Evolutionary conservation across 106 monocot genomes (phyloP).

Genomic region (Dioscorea zingiberensis): DNA sequence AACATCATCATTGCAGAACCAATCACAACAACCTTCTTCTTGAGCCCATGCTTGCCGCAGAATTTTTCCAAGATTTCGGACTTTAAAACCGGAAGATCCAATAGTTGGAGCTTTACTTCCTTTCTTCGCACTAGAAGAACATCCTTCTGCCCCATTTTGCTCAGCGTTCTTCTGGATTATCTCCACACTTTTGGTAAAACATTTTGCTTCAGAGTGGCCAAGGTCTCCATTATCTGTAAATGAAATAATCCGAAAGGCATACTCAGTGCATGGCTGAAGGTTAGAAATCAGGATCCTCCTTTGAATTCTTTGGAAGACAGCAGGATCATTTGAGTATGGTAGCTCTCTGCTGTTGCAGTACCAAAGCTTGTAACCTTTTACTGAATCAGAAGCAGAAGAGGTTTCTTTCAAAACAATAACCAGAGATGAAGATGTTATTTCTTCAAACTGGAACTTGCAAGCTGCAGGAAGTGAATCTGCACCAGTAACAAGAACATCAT

Average conservation of each 20-base stretch:
- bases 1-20: constrained; percentile 36
- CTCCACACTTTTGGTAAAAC: constrained; percentile 85
- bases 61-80: constrained; percentile 74
- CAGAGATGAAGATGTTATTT: constrained; percentile 40
- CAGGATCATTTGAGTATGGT: constrained; percentile 43
- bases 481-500: not conserved
- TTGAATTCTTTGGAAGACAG: constrained; percentile 53
- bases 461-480: constrained; percentile 67
- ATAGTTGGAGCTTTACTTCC: constrained; percentile 19
- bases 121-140: constrained; percentile 39
- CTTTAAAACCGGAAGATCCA: constrained; percentile 70
- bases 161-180: constrained; percentile 43
- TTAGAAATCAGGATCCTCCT: constrained; percentile 72
- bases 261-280: constrained; percentile 90
- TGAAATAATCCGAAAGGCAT: constrained; percentile 80
- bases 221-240: constrained; percentile 75
- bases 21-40: constrained; percentile 63
- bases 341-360: constrained; percentile 61
- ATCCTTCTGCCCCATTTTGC: constrained; percentile 23
- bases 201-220: constrained; percentile 86
- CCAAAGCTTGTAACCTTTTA: constrained; percentile 85
- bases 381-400: constrained; percentile 23
- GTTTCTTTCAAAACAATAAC: constrained; percentile 61
- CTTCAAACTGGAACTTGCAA: constrained; percentile 62
- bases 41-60: constrained; percentile 69